Base-by-base conservation (phyloP, 352 stramenopile species). In the Thraustotheca clavata region DNA sequence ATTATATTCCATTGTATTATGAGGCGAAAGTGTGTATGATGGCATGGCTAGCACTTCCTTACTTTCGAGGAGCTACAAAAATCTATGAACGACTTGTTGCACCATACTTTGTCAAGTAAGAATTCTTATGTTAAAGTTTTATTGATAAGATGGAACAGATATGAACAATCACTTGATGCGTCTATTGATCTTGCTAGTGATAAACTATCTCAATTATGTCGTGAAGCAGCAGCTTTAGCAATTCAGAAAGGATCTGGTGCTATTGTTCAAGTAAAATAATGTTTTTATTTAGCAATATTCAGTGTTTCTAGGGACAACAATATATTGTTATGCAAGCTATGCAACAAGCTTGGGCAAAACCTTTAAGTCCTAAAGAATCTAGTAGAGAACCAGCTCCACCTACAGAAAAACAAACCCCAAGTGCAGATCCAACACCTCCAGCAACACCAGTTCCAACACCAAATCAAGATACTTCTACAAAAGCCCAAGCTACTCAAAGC, bases 1-100 rank as follows among this genome's bases (percentile, higher is more conserved):
- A 65, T 1, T 89, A 77, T 76, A 47, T 89, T 49, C 79, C 80
- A 6, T 83, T 90, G 66, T 90, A 90, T 71, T 78, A 76, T 20
- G 80, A 88, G 57, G 75, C 76, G 62, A 90, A 90, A 70, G 76
- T 90, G 59, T 72, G 73, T 46, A 62, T 85, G 16, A 60, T 90
- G n/a, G 72, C 76, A 27, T 90, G 80, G 80, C 75, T 90, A 27
- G 80, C 84, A 29, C 33, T 90, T 43, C 80, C 80, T 9, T 70
- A 73, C 1, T 86, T 81, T 55, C 68, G 71, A 16, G 80, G 80
- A 11, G 76, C 78, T 8, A 49, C 76, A 7, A 22, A 86, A 48
- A 67, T 90, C 60, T 74, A 87, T 55, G 73, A 79, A 9, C 69
- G 67, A 27, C 85, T 76, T 71, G 60, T 90, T 52, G 77, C 78